Percentiles rank a stretch among this genome's conserved stretches.
These are phyloP conservation scores for Setaria viridis DNA, from an alignment of 202 grass and related monocot species.

Conservation along the genomic window DNA sequence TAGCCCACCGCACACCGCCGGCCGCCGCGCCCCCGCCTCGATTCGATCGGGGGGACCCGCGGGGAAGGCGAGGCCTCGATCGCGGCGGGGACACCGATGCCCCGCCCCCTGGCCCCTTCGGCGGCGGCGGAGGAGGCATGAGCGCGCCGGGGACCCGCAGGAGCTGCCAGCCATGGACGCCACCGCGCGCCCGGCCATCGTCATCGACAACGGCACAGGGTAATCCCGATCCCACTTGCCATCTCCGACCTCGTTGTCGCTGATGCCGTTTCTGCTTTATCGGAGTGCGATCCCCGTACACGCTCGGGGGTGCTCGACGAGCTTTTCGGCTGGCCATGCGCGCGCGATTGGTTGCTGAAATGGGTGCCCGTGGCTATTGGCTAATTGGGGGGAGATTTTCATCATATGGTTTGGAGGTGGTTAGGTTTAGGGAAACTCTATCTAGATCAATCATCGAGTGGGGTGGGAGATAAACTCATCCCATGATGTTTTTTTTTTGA, in stretches of 20 bases:
- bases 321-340: neutral
- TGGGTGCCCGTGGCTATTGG: neutral
- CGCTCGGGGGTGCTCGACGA: neutral
- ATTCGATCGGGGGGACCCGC: neutral
- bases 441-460: neutral
- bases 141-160: slow-evolving; percentile 21
- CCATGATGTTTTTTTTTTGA: neutral
- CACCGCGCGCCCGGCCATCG: slow-evolving; percentile 74
- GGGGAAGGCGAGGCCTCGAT: neutral
- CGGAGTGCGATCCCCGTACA: neutral
- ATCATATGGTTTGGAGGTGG: neutral
- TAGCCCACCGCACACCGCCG: neutral
- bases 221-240: slow-evolving; percentile 12
- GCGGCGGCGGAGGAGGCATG: slow-evolving; percentile 41
- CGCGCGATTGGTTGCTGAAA: neutral
- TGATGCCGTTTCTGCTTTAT: neutral
- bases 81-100: slow-evolving; percentile 37
- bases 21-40: neutral
- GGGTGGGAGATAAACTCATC: neutral
- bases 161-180: slow-evolving; percentile 59
- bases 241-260: neutral
- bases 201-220: slow-evolving; percentile 93
- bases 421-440: neutral
- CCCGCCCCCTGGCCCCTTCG: slow-evolving; percentile 10
- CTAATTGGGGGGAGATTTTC: neutral